phyloP scores from a whole-genome alignment of 257 asterid species.

The Echium plantagineum region DNA sequence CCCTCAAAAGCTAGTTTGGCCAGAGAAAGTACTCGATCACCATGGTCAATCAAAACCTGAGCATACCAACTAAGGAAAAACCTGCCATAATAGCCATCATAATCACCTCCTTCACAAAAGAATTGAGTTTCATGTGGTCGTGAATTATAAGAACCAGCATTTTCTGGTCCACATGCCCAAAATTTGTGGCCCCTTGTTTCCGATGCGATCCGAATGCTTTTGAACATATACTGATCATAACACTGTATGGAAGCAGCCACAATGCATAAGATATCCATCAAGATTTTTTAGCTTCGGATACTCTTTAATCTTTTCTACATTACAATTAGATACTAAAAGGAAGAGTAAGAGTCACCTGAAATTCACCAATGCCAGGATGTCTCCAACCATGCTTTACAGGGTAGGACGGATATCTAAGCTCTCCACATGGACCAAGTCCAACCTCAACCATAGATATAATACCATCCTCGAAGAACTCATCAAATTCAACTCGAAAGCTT shows the following conservation, averaged over 20 bases:
- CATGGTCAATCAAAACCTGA: constrained; percentile 54
- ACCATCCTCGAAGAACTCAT: constrained; percentile 63
- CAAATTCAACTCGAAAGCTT: constrained; percentile 82
- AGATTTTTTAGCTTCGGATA: neutral
- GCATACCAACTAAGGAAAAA: constrained; percentile 77
- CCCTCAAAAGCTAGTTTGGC: constrained; percentile 62
- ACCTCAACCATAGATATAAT: constrained; percentile 57
- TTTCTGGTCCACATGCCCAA: constrained; percentile 51
- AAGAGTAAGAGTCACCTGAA: constrained; percentile 44
- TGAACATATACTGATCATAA: constrained; percentile 55
- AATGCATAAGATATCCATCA: neutral
- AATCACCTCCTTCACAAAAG: constrained; percentile 52
- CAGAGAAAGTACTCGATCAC: constrained; percentile 69
- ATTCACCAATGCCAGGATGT: constrained; percentile 88
- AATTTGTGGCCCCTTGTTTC: constrained; percentile 46
- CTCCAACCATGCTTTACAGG: constrained; percentile 93
- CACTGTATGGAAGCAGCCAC: constrained; percentile 29
- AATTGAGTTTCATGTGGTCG: constrained; percentile 34
- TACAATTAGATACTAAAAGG: neutral
- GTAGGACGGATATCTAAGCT: constrained; percentile 70
- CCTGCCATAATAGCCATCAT: constrained; percentile 50
- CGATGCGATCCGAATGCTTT: constrained; percentile 43
- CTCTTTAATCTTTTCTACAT: too few species aligned
- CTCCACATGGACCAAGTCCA: constrained; percentile 93
- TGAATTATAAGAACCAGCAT: constrained; percentile 30